Percentiles rank a stretch among this genome's conserved stretches.
phyloP scores from a whole-genome alignment of 2,329 filamentous ascomycete genomes.

The Tolypocladium ovalisporum region DNA sequence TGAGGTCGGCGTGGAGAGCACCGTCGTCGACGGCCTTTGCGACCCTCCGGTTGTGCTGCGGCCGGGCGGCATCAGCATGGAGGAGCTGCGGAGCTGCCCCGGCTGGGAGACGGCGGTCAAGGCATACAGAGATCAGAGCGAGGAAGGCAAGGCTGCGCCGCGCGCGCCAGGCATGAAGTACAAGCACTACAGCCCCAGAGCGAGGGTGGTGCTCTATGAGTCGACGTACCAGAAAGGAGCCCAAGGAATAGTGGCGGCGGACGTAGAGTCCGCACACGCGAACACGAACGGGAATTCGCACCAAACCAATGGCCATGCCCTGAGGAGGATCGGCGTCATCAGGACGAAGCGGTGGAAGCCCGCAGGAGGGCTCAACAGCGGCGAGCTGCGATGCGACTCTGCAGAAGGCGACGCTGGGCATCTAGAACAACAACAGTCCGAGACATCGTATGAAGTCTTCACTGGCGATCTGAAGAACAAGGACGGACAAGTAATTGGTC shows the following conservation, averaged over 20 bases:
- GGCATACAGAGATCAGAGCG: conserved; percentile 68
- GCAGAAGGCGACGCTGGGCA: background rate
- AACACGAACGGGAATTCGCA: conserved; percentile 3
- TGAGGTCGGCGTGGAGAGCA: conserved; percentile 87
- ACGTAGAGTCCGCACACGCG: conserved; percentile 17
- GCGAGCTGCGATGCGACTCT: conserved; percentile 12
- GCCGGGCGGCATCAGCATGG: conserved; percentile 78
- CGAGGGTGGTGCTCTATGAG: conserved; percentile 76
- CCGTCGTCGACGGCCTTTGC: conserved; percentile 84
- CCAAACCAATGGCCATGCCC: conserved; percentile 10
- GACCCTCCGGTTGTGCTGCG: conserved; percentile 71
- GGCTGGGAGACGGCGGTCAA: conserved; percentile 74
- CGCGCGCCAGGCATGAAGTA: conserved; percentile 98
- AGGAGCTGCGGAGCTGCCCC: conserved; percentile 58
- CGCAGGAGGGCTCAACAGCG: conserved; percentile 27
- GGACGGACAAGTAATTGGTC: conserved; percentile 22
- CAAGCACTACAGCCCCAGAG: conserved; percentile 90
- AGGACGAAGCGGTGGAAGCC: conserved; percentile 43
- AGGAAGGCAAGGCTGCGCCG: conserved; percentile 54
- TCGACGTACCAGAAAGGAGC: conserved; percentile 25
- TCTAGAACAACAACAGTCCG: conserved; percentile 13
- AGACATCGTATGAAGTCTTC: conserved; percentile 27
- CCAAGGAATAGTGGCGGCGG: conserved; percentile 23
- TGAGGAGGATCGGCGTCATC: conserved; percentile 37
- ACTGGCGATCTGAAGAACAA: conserved; percentile 26